Base-by-base conservation (phyloP, 1,139 yeast genomes). In the Diutina ranongensis region DNA sequence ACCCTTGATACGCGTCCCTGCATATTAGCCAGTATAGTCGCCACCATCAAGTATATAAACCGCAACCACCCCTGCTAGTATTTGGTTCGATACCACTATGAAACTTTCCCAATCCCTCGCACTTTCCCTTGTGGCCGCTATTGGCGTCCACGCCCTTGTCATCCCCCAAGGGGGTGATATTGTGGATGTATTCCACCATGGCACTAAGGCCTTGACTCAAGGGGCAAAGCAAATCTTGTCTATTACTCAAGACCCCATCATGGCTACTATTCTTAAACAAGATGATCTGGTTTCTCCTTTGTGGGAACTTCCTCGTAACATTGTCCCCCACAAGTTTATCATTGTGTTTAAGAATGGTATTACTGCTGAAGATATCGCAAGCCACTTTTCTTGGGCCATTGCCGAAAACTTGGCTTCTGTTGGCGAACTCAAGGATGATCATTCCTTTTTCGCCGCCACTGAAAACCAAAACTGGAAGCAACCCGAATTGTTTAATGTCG, bases 261-360 rank as follows among this genome's bases (percentile, higher is more conserved):
- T 25, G 28, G 28, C 5, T 25, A 15, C 34, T 4, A 31, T 31
- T 31, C 15, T 15, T 31, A 5, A 5, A 5, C 7, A 12, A 10
- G 34, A n/a, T 7, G 20, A 38, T 44, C 45, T 44, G 46, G 28
- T 46, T 28, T 46, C 47, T 22, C 32, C 49, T 42, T 41, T 52
- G 44, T 40, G 20, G 16, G 50, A 46, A 18, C 46, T 68, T 68
- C 49, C 61, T 35, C 66, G 72, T 49, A 74, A 76, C 53, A 55
- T 74, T 46, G 75, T 86, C 54, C 84, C 88, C 45, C 78, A 84
- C 68, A 80, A 83, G 59, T 88, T 85, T 67, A 63, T 81, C 51
- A 54, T 68, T 40, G 87, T 85, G 45, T 78, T 86, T 67, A 86
- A 85, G 70, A 75, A 77, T 45, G 76, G 69, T 46, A 67, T 78